Evolutionary conservation across 345 rosid species (phyloP).

Genomic region (Dimocarpus longan): DNA sequence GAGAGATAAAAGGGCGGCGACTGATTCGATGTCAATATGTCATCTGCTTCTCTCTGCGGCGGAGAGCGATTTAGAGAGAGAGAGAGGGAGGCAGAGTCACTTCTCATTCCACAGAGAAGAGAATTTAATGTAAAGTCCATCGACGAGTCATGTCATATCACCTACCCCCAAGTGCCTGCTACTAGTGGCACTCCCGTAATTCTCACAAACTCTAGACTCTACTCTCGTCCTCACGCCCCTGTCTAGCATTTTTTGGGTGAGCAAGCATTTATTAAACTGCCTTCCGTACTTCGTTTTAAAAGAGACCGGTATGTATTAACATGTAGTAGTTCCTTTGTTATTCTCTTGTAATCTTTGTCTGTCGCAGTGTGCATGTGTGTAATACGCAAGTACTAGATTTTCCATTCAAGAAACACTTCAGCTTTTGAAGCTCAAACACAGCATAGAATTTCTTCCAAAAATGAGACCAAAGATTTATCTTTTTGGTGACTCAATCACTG

Average conservation of each 20-base stretch:
- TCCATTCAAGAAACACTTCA: background rate
- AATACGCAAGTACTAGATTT: background rate
- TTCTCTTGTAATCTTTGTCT: background rate
- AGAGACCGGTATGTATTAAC: background rate
- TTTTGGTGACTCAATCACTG: slow-evolving; percentile 95
- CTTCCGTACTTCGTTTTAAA: background rate
- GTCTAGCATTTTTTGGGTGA: no score
- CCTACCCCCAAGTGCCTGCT: background rate
- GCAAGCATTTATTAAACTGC: background rate
- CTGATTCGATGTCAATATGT: background rate
- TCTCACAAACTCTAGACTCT: background rate
- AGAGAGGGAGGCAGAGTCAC: no score
- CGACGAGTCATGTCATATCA: background rate
- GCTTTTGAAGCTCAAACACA: slow-evolving; percentile 4
- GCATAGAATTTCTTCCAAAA: background rate
- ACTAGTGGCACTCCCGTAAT: slow-evolving; percentile 1
- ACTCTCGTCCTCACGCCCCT: background rate
- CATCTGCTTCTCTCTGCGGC: background rate
- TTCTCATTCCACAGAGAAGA: background rate
- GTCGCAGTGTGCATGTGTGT: slow-evolving; percentile 5
- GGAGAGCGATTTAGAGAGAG: background rate
- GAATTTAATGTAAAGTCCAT: slow-evolving; percentile 16
- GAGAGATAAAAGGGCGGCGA: slow-evolving; percentile 1
- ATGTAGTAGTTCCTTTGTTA: no score
- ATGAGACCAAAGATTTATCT: slow-evolving; percentile 78